A percentile compares a stretch with the other conserved stretches of the same genome.
Conservation (phyloP, 805 yeast species). For the Cyberlindnera mississippiensis region DNA sequence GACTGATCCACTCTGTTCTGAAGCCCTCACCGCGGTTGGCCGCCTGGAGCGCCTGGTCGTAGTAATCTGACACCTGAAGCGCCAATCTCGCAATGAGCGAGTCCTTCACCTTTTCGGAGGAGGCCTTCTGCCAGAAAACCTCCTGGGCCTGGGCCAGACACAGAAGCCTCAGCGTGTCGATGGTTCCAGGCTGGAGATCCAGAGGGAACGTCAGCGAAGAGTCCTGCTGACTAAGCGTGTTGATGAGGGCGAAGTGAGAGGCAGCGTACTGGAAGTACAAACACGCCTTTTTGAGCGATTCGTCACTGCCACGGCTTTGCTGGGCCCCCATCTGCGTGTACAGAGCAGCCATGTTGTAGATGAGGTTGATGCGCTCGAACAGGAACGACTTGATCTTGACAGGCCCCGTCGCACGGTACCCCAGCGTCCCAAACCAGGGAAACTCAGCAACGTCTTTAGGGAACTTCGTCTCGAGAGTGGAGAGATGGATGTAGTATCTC, state of each 20-base stretch:
- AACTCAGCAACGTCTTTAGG: slow-evolving; percentile 59
- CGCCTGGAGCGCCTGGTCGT: slow-evolving; percentile 41
- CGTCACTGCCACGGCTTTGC: slow-evolving; percentile 41
- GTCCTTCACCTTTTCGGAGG: slow-evolving; percentile 46
- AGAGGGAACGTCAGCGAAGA: slow-evolving; percentile 29
- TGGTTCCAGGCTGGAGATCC: slow-evolving; percentile 49
- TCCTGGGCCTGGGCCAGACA: slow-evolving; percentile 88
- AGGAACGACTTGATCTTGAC: slow-evolving; percentile 42
- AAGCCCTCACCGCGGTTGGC: slow-evolving; percentile 46
- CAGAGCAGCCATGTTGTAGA: slow-evolving; percentile 66
- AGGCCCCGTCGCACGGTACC: slow-evolving; percentile 49
- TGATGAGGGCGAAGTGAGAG: slow-evolving; percentile 66
- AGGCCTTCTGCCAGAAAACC: slow-evolving; percentile 74
- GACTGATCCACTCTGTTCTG: slow-evolving; percentile 63
- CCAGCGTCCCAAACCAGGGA: slow-evolving; percentile 71
- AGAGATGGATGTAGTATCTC: slow-evolving; percentile 45
- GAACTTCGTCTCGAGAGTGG: slow-evolving; percentile 48
- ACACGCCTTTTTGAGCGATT: slow-evolving; percentile 60
- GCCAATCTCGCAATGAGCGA: slow-evolving; percentile 62
- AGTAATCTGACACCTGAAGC: slow-evolving; percentile 55
- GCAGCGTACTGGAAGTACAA: slow-evolving; percentile 67
- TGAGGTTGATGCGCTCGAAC: slow-evolving; percentile 58
- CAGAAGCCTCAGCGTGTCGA: slow-evolving; percentile 46
- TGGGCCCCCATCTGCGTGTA: slow-evolving; percentile 53
- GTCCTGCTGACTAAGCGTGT: slow-evolving; percentile 41